Percentiles rank a stretch among this genome's conserved stretches.
Conservation (phyloP, 106 monocot genomes). For the Allium fistulosum region DNA sequence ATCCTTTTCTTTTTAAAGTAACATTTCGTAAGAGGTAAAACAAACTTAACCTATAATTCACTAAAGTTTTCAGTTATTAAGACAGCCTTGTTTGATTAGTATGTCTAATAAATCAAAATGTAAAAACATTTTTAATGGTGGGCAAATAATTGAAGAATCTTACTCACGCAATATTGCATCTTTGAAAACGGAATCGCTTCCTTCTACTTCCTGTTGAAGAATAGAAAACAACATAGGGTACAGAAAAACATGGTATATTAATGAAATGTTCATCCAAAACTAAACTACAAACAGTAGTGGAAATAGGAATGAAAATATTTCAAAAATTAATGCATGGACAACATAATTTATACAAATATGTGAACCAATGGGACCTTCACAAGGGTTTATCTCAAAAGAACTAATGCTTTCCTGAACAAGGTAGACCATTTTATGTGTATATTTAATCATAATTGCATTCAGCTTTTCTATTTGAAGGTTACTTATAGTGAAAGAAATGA, state of each 20-base stretch:
- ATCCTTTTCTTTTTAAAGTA: too few relatives aligned
- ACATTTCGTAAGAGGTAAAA: too few relatives aligned
- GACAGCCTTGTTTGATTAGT: too few relatives aligned
- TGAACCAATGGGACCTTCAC: too few relatives aligned
- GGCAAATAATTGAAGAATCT: constrained; percentile 21
- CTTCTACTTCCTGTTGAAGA: constrained; percentile 65
- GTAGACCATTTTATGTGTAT: too few relatives aligned
- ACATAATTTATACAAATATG: not conserved
- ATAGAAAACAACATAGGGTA: not conserved
- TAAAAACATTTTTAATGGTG: too few relatives aligned
- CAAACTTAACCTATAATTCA: too few relatives aligned
- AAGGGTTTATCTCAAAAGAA: too few relatives aligned
- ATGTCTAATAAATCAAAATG: too few relatives aligned
- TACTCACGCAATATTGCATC: constrained; percentile 95
- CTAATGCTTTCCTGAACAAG: too few relatives aligned
- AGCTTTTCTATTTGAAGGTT: constrained; percentile 66
- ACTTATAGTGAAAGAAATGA: constrained; percentile 3
- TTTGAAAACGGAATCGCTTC: constrained; percentile 59
- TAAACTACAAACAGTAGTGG: not conserved
- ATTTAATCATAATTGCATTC: constrained; percentile 30
- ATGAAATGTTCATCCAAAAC: not conserved
- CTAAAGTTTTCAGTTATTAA: too few relatives aligned
- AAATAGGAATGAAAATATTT: too few relatives aligned
- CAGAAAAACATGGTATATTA: not conserved
- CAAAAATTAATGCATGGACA: not conserved